These are phyloP conservation scores for Phylloporus arenicola DNA, from an alignment of 768 basidiomycete species.

Conservation along the genomic window DNA sequence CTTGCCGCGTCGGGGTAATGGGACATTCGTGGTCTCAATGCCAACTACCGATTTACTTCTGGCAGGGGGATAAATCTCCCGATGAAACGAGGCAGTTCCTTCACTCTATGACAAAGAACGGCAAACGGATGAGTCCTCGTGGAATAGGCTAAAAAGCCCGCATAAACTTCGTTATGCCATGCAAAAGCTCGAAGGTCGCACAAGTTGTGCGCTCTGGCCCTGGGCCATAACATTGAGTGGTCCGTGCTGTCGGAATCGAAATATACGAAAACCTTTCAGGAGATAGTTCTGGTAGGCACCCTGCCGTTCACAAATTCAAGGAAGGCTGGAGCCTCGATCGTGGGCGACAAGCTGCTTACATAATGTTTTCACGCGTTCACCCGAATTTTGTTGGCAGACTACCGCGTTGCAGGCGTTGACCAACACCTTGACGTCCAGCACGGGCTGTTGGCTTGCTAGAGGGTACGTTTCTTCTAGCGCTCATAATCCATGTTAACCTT, in stretches of 20 bases:
- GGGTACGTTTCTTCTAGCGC: conserved; percentile 14
- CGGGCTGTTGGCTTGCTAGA: conserved; percentile 28
- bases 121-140: neutral
- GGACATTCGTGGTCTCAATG: too few species aligned
- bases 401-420: conserved; percentile 19
- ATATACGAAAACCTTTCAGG: neutral
- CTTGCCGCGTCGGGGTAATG: too few species aligned
- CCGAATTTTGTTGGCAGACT: conserved; percentile 24
- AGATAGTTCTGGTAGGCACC: neutral
- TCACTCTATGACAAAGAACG: neutral
- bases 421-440: conserved; percentile 28
- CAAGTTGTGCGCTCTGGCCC: too few species aligned
- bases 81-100: neutral
- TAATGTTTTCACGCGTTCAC: conserved; percentile 30
- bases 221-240: neutral
- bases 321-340: too few species aligned
- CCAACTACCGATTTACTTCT: neutral
- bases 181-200: neutral
- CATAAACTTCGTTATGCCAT: neutral
- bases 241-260: too few species aligned
- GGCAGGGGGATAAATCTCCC: neutral
- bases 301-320: neutral
- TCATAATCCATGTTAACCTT: neutral
- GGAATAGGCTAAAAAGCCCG: neutral
- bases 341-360: conserved; percentile 22